These are phyloP conservation scores for Saccharum spontaneum DNA, from an alignment of 176 grass and related monocot genomes.

Conservation along the genomic window DNA sequence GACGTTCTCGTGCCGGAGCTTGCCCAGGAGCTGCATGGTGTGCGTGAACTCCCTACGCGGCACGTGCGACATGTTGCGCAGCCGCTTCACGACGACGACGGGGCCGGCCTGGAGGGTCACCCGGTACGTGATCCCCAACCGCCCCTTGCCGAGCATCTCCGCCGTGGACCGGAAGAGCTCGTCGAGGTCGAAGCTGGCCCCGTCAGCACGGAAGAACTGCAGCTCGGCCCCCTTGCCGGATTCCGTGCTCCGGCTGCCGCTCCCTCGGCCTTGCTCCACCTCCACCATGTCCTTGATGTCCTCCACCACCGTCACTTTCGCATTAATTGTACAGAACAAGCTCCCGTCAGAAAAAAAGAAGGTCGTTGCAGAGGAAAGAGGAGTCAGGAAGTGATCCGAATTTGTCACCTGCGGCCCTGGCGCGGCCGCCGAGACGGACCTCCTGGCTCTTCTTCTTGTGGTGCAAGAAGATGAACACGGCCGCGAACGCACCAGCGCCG, in stretches of 20 bases:
- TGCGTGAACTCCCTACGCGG: conserved; percentile 68
- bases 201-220: conserved; percentile 60
- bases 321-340: background rate
- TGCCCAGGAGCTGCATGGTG: conserved; percentile 79
- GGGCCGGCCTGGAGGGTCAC: conserved; percentile 48
- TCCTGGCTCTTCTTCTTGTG: conserved; percentile 48
- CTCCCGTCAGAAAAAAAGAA: background rate
- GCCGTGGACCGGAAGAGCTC: conserved; percentile 75
- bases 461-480: conserved; percentile 53
- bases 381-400: background rate
- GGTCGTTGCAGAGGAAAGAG: background rate
- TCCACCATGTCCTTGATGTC: conserved; percentile 54
- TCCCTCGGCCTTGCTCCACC: conserved; percentile 28
- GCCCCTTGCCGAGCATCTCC: conserved; percentile 72
- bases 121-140: conserved; percentile 77
- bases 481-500: conserved; percentile 49
- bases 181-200: conserved; percentile 54
- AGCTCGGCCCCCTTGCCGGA: conserved; percentile 38
- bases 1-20: conserved; percentile 82
- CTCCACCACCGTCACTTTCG: conserved; percentile 16
- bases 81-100: conserved; percentile 74
- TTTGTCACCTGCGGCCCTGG: conserved; percentile 36
- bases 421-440: conserved; percentile 46
- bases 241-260: conserved; percentile 43
- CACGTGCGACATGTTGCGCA: conserved; percentile 67